phyloP scores from a whole-genome alignment of 164 flowering plant species.

The Hamamelis virginiana region DNA sequence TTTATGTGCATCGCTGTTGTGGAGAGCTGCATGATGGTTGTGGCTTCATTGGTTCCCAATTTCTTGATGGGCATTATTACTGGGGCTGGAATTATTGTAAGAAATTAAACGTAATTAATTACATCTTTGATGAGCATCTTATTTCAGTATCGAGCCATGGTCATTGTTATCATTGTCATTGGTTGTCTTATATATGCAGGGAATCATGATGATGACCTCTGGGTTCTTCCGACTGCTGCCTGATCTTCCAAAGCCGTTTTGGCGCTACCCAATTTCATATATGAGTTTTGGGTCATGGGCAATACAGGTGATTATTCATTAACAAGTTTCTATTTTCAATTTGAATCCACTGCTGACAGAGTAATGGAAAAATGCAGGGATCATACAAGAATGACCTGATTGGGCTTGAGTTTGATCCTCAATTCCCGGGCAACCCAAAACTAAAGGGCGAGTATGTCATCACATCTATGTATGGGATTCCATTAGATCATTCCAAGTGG shows the following conservation, averaged over 20 bases:
- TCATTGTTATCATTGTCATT: not conserved
- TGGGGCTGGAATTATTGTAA: constrained; percentile 47
- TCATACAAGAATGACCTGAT: constrained; percentile 68
- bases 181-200: constrained; percentile 34
- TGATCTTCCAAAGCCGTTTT: constrained; percentile 78
- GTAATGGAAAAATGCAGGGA: constrained; percentile 46
- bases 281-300: constrained; percentile 75
- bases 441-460: constrained; percentile 52
- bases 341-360: too few relatives aligned
- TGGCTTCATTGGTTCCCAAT: constrained; percentile 71
- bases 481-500: constrained; percentile 61
- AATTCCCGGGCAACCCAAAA: constrained; percentile 50
- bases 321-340: too few relatives aligned
- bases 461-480: constrained; percentile 31
- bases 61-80: constrained; percentile 53
- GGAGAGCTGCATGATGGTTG: constrained; percentile 75
- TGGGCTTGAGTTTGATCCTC: constrained; percentile 62
- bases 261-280: constrained; percentile 85
- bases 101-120: too few relatives aligned
- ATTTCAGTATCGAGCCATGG: not conserved
- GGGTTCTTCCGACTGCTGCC: constrained; percentile 77
- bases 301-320: constrained; percentile 70
- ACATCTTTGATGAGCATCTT: too few relatives aligned
- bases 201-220: constrained; percentile 80
- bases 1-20: constrained; percentile 45